Base-by-base conservation (phyloP, 1,139 yeast species). In the Casaregolazyma suthepensis region DNA sequence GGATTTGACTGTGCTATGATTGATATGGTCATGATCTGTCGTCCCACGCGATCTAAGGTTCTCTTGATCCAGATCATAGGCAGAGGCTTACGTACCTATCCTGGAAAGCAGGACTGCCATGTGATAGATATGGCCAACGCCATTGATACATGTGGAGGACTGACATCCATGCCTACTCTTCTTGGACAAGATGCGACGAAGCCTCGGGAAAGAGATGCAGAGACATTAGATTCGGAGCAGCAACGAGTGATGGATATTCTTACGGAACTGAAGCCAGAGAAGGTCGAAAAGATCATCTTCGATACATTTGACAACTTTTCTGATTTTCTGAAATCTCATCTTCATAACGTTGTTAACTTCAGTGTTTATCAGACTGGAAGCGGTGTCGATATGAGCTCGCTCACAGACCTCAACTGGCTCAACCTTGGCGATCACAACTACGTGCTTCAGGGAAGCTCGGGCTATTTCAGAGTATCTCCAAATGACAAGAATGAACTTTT, bases 1-100 rank as follows among this genome's bases (percentile, higher is more conserved):
- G 99, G 99, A 0, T 89, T 98, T 0, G 98, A 91, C 69, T 84
- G 91, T 20, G 98, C 98, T 1, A 84, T 85, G 59, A 86, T 91
- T 54, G 98, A 91, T 65, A 84, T 90, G 26, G 72, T 91, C 7
- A 73, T 91, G 48, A 71, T 91, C 37, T 87, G 89, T 3, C 72
- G 97, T 44, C 97, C 97, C 0, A 87, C 97, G 0, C 77, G 77
- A 56, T 89, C 97, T 0, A 71, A 82, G 37, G 80, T 87, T 0
- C 70, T 90, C 48, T 69, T 89, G 47, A 78, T 83, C 17, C 99
- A 91, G 66, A 91, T 91, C 96, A 78, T 91, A 23, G 99, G 99
- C 0, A 75, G 98, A 56, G 98, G 98, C 0, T 71, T 93, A 51
- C 71, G 98, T 45, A 63, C 80, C 29, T 81, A 82, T 62, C 71